Percentiles rank a stretch among this genome's conserved stretches.
Evolutionary conservation across 2,329 filamentous ascomycete species (phyloP).

Genomic region (Neonectria punicea): DNA sequence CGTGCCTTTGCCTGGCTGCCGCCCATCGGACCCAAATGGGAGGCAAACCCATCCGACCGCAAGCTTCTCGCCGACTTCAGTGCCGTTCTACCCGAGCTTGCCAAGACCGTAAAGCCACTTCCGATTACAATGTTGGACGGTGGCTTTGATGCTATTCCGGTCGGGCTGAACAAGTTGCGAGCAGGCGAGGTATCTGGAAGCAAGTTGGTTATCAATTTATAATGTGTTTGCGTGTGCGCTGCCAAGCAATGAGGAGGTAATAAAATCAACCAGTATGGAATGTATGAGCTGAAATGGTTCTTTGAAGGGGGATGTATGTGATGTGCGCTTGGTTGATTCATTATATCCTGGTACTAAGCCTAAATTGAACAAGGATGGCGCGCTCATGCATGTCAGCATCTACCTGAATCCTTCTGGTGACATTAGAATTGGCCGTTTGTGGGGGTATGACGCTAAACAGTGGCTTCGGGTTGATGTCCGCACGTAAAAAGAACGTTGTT

Average conservation of each 20-base stretch:
- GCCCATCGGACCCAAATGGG: slow-evolving; percentile 43
- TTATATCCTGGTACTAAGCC: too few species aligned
- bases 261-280: background rate
- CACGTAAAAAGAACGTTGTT: too few species aligned
- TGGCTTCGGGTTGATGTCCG: too few species aligned
- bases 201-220: slow-evolving; percentile 18
- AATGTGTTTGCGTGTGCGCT: background rate
- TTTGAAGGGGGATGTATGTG: too few species aligned
- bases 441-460: too few species aligned
- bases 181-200: slow-evolving; percentile 14
- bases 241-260: background rate
- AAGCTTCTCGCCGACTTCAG: slow-evolving; percentile 37
- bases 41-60: slow-evolving; percentile 41
- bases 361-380: too few species aligned
- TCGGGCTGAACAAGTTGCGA: slow-evolving; percentile 17
- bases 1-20: slow-evolving; percentile 40
- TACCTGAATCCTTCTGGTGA: too few species aligned
- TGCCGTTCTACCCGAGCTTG: slow-evolving; percentile 26
- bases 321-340: too few species aligned
- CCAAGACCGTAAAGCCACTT: slow-evolving; percentile 30
- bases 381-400: too few species aligned
- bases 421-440: too few species aligned
- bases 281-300: too few species aligned
- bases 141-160: slow-evolving; percentile 30
- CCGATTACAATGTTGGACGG: slow-evolving; percentile 26